Evolutionary conservation across 768 basidiomycete species (phyloP).

Genomic region (Suillus occidentalis): DNA sequence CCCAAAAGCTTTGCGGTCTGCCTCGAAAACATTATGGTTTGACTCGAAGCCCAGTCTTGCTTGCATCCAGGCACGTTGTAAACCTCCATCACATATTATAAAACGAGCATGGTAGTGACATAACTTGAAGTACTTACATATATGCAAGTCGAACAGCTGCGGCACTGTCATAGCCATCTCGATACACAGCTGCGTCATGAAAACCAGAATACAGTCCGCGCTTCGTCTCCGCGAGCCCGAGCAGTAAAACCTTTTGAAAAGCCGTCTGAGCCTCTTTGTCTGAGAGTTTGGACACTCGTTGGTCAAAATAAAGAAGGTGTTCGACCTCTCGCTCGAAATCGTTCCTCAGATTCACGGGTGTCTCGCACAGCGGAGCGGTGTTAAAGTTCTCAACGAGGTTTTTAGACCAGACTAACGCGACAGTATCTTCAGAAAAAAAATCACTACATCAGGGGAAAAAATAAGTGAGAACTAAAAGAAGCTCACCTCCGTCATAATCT

Average conservation of each 20-base stretch:
- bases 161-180: constrained; percentile 46
- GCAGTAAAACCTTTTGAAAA: constrained; percentile 48
- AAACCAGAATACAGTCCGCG: constrained; percentile 62
- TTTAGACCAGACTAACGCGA: constrained; percentile 46
- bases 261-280: constrained; percentile 33
- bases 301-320: constrained; percentile 44
- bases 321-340: constrained; percentile 56
- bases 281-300: constrained; percentile 25
- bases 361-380: constrained; percentile 40
- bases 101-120: neutral
- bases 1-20: constrained; percentile 41
- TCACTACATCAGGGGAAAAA: neutral
- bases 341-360: constrained; percentile 42
- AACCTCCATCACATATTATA: constrained; percentile 44
- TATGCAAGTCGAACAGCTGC: constrained; percentile 57
- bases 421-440: constrained; percentile 44
- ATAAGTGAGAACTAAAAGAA: neutral
- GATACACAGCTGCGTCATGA: constrained; percentile 57
- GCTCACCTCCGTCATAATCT: constrained; percentile 78
- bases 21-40: constrained; percentile 37
- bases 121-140: constrained; percentile 47
- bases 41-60: constrained; percentile 65
- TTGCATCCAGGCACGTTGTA: constrained; percentile 63
- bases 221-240: constrained; percentile 49
- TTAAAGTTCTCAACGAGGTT: constrained; percentile 50